phyloP scores from a whole-genome alignment of 2,329 filamentous ascomycete genomes.

The Beauveria sp. region DNA sequence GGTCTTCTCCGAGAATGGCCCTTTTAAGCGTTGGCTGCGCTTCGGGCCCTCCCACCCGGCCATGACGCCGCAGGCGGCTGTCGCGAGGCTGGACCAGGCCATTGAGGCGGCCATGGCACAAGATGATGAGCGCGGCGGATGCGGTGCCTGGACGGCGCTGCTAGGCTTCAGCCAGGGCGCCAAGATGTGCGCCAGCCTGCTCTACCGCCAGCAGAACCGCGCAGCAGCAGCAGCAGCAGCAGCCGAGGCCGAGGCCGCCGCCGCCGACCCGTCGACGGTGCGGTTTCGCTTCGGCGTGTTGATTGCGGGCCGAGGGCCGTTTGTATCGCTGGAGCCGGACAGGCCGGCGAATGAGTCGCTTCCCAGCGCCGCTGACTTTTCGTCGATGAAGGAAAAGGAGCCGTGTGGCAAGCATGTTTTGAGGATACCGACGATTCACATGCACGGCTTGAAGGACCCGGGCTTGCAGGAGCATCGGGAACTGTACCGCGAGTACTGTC shows the following conservation, averaged over 20 bases:
- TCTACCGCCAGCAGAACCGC: conserved; percentile 49
- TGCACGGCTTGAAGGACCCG: conserved; percentile 48
- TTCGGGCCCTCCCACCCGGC: conserved; percentile 48
- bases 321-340: conserved; percentile 19
- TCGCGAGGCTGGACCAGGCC: conserved; percentile 27
- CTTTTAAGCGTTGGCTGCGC: conserved; percentile 51
- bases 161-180: conserved; percentile 58
- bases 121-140: conserved; percentile 34
- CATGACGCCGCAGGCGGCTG: conserved; percentile 34
- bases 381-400: conserved; percentile 16
- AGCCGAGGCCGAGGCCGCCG: neutral
- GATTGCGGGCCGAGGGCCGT: conserved; percentile 27
- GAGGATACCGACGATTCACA: conserved; percentile 27
- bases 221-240: conserved; percentile 24
- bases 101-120: conserved; percentile 36
- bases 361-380: conserved; percentile 19
- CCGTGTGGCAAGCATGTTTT: conserved; percentile 22
- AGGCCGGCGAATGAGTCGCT: neutral
- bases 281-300: conserved; percentile 29
- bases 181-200: conserved; percentile 46
- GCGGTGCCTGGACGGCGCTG: conserved; percentile 46
- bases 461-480: conserved; percentile 45
- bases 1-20: conserved; percentile 55
- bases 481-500: conserved; percentile 53
- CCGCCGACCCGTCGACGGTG: conserved; percentile 10